Evolutionary conservation across 2,329 filamentous ascomycete genomes (phyloP).

Genomic region (Fusarium chaquense): DNA sequence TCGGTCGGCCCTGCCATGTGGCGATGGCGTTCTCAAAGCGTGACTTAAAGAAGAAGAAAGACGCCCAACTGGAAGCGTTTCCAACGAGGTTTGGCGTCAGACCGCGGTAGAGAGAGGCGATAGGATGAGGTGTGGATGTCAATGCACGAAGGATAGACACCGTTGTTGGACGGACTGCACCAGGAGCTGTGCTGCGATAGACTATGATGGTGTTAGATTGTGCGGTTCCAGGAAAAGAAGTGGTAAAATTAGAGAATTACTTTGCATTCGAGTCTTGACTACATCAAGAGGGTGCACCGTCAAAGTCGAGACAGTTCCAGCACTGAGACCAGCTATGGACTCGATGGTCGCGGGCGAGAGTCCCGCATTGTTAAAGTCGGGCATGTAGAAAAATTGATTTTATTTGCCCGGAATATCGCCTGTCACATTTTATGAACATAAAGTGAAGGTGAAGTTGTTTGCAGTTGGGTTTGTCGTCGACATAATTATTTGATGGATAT

Average conservation of each 20-base stretch:
- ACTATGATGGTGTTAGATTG: slow-evolving; percentile 54
- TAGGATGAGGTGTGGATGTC: slow-evolving; percentile 63
- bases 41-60: slow-evolving; percentile 87
- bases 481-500: slow-evolving; percentile 34
- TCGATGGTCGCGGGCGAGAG: slow-evolving; percentile 85
- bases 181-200: slow-evolving; percentile 59
- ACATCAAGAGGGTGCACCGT: slow-evolving; percentile 93
- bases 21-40: slow-evolving; percentile 63
- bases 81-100: slow-evolving; percentile 91
- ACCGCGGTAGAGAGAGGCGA: slow-evolving; percentile 85
- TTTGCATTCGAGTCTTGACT: slow-evolving; percentile 95
- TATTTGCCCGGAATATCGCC: slow-evolving; percentile 14
- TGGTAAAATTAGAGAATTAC: slow-evolving; percentile 59
- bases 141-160: slow-evolving; percentile 65
- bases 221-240: not conserved
- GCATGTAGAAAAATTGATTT: slow-evolving; percentile 55
- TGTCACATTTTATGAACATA: slow-evolving; percentile 44
- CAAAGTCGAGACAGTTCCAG: slow-evolving; percentile 87
- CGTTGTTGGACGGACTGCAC: slow-evolving; percentile 59
- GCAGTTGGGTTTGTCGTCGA: slow-evolving; percentile 4
- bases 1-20: slow-evolving; percentile 32
- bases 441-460: slow-evolving; percentile 10
- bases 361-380: slow-evolving; percentile 64
- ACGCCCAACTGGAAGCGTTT: slow-evolving; percentile 89
- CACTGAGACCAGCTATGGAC: slow-evolving; percentile 88